Conservation (phyloP, 2,329 filamentous ascomycete genomes). For the Acephala macrosclerotiorum region DNA sequence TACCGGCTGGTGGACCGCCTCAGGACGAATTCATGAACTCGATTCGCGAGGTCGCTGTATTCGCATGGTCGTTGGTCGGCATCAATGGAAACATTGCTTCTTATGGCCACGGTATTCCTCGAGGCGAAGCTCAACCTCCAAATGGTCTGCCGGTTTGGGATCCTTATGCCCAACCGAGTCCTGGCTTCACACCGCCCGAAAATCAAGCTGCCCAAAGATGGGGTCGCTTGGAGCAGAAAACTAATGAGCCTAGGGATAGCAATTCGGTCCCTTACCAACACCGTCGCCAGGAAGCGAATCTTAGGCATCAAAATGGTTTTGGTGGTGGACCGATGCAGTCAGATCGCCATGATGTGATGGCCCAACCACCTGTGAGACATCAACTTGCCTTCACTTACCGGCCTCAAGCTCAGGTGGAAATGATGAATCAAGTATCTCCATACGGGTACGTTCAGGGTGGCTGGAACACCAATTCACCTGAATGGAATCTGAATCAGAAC, state of each 20-base stretch:
- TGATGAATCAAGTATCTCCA: background rate
- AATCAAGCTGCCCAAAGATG: constrained; percentile 44
- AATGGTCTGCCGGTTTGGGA: constrained; percentile 69
- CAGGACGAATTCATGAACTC: constrained; percentile 75
- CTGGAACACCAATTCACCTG: background rate
- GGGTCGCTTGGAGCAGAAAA: constrained; percentile 26
- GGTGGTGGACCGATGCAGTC: constrained; percentile 17
- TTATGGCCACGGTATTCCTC: constrained; percentile 67
- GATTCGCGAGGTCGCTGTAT: constrained; percentile 86
- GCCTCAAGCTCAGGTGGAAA: background rate
- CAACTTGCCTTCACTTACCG: constrained; percentile 9
- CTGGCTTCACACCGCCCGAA: constrained; percentile 46
- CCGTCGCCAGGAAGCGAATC: constrained; percentile 24
- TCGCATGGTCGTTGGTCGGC: constrained; percentile 82
- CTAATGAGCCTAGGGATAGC: constrained; percentile 22
- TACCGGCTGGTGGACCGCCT: constrained; percentile 59
- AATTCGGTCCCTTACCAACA: constrained; percentile 29
- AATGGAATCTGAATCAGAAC: background rate
- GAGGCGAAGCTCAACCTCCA: constrained; percentile 67
- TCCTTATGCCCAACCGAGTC: constrained; percentile 45
- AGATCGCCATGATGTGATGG: constrained; percentile 16
- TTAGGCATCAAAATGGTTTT: constrained; percentile 19
- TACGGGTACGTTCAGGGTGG: background rate
- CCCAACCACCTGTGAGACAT: constrained; percentile 4
- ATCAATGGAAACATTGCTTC: constrained; percentile 79